Base-by-base conservation (phyloP, 495 filamentous ascomycete species). In the Talaromyces adpressus region DNA sequence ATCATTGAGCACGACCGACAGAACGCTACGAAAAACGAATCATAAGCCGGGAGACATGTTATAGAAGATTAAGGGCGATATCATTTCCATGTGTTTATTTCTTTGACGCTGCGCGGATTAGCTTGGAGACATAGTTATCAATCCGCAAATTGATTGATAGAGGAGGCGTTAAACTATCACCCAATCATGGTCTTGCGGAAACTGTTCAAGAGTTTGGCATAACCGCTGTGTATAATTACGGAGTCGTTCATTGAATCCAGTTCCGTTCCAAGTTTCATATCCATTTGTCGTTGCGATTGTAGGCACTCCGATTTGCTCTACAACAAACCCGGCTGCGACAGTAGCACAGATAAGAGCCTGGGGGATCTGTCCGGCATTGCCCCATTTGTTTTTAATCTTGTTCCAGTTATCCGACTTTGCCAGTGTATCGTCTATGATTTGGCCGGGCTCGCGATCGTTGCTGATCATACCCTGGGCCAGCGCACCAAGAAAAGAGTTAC, bases 291-390 rank as follows among this genome's bases (percentile, higher is more conserved):
- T 71, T 22, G 74, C 78, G 5, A 93, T 69, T 22, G 72, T 74
- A 23, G 94, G 94, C 65, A 93, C 84, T 0, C 94, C 93, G 63
- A 94, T 86, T 69, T 98, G 93, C 74, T 98, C 93, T 66, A 98
- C 94, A 9, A 91, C 91, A 72, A 97, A 94, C 62, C 93, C 91
- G 0, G 94, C 93, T 3, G 91, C 89, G 12, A 98, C 85, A n/a
- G 83, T 88, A 4, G 88, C 94, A 82, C 86, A 89, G 0, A 85
- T 81, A 11, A 90, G 86, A 5, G 92, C 92, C 67, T 88, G 81
- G 36, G 87, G 82, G 18, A 93, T 72, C 57, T 72, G 72, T 62
- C 80, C 81, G 39, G 68, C 64, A 39, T 64, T 59, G 7, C 66
- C 72, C 68, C 71, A 75, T 23, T 51, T 65, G 6, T 67, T 29